phyloP scores from a whole-genome alignment of 345 rosid genomes.

The Lumnitzera racemosa region DNA sequence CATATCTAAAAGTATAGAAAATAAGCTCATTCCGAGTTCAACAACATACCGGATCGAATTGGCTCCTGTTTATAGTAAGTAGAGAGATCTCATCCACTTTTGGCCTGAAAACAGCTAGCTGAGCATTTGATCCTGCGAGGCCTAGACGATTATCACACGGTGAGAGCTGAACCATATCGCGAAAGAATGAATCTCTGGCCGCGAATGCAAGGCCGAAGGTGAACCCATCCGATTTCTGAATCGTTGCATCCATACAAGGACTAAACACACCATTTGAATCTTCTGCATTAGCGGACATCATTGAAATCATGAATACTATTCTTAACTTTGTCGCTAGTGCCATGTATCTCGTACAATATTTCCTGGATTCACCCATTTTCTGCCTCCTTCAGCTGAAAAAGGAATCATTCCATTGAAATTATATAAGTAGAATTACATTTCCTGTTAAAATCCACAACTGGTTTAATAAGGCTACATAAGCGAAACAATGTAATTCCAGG shows the following conservation, averaged over 20 bases:
- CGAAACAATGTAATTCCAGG: too few relatives aligned
- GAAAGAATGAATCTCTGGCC: slow-evolving; percentile 50
- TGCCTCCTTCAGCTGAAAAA: too few relatives aligned
- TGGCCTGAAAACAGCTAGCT: slow-evolving; percentile 72
- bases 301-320: slow-evolving; percentile 5
- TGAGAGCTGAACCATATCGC: slow-evolving; percentile 59
- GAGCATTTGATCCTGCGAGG: slow-evolving; percentile 35
- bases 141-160: slow-evolving; percentile 79
- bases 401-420: too few relatives aligned
- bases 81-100: slow-evolving; percentile 78
- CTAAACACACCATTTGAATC: slow-evolving; percentile 48
- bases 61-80: slow-evolving; percentile 50
- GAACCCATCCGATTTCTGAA: slow-evolving; percentile 71
- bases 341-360: background rate
- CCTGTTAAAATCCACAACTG: too few relatives aligned
- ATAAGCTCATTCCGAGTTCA: too few relatives aligned
- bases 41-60: slow-evolving; percentile 46
- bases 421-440: too few relatives aligned
- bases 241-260: slow-evolving; percentile 63
- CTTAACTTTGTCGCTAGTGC: slow-evolving; percentile 3
- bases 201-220: slow-evolving; percentile 71
- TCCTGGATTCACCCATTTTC: too few relatives aligned
- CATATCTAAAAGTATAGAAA: too few relatives aligned
- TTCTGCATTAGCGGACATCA: slow-evolving; percentile 23
- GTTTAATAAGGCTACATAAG: too few relatives aligned